These are phyloP conservation scores for Dactylellina drechsleri DNA, from an alignment of 2,329 filamentous ascomycete species.

Conservation along the genomic window DNA sequence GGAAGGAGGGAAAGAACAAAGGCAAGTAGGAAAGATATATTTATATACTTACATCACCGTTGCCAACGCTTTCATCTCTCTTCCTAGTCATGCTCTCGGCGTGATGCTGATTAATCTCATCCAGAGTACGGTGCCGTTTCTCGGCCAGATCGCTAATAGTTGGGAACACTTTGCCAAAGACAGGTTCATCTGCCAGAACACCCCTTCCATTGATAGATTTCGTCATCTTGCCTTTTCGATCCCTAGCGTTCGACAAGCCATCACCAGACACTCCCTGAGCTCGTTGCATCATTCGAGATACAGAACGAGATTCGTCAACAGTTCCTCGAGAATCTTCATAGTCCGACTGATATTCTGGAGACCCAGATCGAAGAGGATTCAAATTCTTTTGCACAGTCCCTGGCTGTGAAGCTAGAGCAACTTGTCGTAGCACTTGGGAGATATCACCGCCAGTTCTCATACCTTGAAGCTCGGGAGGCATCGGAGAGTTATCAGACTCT, in stretches of 20 bases:
- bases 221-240: neutral
- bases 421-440: conserved; percentile 15
- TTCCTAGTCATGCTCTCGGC: conserved; percentile 1
- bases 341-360: no score
- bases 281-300: neutral
- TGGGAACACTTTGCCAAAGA: neutral
- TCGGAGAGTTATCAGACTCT: neutral
- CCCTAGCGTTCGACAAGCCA: neutral
- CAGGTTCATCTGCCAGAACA: neutral
- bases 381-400: neutral
- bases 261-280: neutral
- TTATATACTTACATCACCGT: neutral
- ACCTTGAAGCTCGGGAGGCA: conserved; percentile 18
- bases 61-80: neutral
- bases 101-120: conserved; percentile 1
- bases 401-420: conserved; percentile 10
- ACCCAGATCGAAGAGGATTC: no score
- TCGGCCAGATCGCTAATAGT: neutral
- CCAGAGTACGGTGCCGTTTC: neutral
- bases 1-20: no score
- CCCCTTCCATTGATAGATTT: neutral
- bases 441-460: conserved; percentile 14
- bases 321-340: neutral
- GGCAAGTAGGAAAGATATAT: neutral
- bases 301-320: neutral